phyloP scores from a whole-genome alignment of 371 early-diverging fungal genomes.

The Vairimorpha necatrix region DNA sequence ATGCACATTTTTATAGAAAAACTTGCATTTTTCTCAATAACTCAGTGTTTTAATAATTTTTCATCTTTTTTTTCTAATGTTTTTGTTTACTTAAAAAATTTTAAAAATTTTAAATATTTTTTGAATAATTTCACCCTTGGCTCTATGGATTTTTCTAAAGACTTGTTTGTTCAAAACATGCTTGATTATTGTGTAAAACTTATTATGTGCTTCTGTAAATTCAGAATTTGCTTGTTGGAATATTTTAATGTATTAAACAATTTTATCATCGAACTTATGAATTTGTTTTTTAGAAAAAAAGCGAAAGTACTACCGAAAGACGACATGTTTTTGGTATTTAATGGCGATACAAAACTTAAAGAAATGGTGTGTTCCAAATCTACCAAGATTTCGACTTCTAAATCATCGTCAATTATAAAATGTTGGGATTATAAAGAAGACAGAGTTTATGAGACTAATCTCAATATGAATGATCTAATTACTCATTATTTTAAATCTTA shows the following conservation, averaged over 20 bases:
- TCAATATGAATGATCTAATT: background rate
- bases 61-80: no score
- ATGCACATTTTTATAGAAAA: no score
- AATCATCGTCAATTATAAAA: no score
- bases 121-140: no score
- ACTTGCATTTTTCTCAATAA: no score
- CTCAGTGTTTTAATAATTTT: no score
- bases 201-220: background rate
- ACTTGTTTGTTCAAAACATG: background rate
- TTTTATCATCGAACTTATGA: background rate
- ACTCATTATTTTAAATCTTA: background rate
- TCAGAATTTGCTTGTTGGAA: background rate
- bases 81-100: no score
- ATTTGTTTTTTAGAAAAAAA: background rate
- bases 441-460: background rate
- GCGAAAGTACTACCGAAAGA: background rate
- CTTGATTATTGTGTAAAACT: background rate
- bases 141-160: background rate
- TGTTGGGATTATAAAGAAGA: background rate
- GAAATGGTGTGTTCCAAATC: background rate
- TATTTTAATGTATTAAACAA: no score
- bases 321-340: background rate
- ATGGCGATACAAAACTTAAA: background rate
- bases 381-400: no score
- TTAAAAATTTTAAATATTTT: no score